Conservation (phyloP, 371 early-diverging fungal species). For the Actinomortierella wolfii region DNA sequence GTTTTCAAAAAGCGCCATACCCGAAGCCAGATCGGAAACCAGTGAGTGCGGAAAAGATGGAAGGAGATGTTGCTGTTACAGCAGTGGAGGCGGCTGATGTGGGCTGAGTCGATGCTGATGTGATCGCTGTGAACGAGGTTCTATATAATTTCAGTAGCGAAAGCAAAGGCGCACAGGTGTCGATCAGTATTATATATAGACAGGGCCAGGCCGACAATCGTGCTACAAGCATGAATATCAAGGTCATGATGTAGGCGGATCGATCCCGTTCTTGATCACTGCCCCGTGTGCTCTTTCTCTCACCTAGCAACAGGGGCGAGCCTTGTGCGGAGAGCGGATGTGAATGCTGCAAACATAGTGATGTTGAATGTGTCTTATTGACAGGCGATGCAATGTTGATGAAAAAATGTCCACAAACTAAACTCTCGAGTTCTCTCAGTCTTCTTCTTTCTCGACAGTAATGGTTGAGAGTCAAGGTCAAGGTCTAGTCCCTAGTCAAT, state of each 20-base stretch:
- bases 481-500: no score
- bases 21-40: slow-evolving; percentile 45
- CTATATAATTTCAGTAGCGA: no score
- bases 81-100: slow-evolving; percentile 15
- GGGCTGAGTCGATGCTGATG: slow-evolving; percentile 14
- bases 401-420: no score
- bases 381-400: no score
- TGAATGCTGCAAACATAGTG: slow-evolving; percentile 41
- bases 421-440: no score
- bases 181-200: no score
- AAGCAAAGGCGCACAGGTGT: no score
- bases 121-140: slow-evolving; percentile 39
- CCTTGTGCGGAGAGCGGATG: slow-evolving; percentile 42
- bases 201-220: no score
- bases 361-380: background rate
- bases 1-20: slow-evolving; percentile 15
- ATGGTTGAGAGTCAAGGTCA: no score
- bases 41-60: slow-evolving; percentile 35
- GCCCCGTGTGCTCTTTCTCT: background rate
- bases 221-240: no score
- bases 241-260: no score
- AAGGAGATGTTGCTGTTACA: slow-evolving; percentile 5
- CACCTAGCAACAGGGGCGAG: slow-evolving; percentile 46
- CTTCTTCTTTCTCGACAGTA: no score
- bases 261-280: background rate